phyloP scores from a whole-genome alignment of 2,329 filamentous ascomycete genomes.

The Beauveria pseudobassiana region DNA sequence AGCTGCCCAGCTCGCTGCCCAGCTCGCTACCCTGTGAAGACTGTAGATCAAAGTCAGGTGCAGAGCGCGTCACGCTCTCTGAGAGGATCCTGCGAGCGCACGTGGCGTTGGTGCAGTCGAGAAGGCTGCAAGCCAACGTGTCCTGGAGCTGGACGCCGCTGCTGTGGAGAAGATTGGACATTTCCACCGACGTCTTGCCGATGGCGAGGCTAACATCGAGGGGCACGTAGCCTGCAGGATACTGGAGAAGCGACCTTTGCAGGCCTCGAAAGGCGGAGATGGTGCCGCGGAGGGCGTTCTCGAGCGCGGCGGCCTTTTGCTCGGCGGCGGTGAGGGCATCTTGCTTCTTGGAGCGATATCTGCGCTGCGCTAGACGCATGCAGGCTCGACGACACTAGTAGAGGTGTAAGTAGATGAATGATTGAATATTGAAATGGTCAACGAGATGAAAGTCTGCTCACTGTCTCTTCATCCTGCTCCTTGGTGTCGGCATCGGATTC shows the following conservation, averaged over 20 bases:
- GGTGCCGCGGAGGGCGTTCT: constrained; percentile 6
- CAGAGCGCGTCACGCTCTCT: not conserved
- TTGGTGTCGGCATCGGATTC: not conserved
- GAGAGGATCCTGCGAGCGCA: constrained; percentile 1
- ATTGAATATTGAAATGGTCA: too few species aligned
- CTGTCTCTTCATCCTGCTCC: constrained; percentile 4
- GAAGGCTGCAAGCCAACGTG: constrained; percentile 2
- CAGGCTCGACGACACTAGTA: not conserved
- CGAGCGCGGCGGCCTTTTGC: constrained; percentile 9
- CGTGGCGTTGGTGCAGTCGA: not conserved
- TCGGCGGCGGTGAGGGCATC: constrained; percentile 8
- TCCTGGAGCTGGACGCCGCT: constrained; percentile 10
- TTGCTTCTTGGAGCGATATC: constrained; percentile 11
- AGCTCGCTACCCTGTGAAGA: not conserved
- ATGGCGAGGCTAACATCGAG: not conserved
- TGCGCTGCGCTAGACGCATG: constrained; percentile 10
- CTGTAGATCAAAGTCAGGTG: not conserved
- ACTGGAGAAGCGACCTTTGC: constrained; percentile 5
- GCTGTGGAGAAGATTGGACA: constrained; percentile 5
- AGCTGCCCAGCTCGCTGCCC: not conserved
- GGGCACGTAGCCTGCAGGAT: not conserved
- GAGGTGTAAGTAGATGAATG: not conserved
- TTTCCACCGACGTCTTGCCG: constrained; percentile 3
- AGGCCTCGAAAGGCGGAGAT: constrained; percentile 4
- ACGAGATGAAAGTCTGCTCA: not conserved